Base-by-base conservation (phyloP, 177 flowering plant species). In the Vitis hybrid region DNA sequence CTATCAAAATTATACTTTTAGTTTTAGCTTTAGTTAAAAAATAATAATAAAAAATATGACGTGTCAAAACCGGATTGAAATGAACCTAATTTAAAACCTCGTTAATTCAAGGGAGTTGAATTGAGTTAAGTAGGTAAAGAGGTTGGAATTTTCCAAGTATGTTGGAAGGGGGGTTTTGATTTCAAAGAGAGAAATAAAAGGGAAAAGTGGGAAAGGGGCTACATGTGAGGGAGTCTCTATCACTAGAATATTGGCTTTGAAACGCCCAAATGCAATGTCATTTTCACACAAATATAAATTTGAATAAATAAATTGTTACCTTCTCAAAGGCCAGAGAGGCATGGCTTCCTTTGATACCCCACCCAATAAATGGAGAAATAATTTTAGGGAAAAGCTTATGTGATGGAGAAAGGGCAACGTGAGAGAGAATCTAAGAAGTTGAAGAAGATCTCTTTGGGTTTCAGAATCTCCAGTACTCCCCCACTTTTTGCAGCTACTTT, bases 381-480 rank as follows among this genome's bases (percentile, higher is more conserved):
- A 33, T 10, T 55, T 11, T 33, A 73, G 51, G 62, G 59, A 33
- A 55, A 68, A 73, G 16, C 2, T 12, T 39, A 55, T 18, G 31
- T 48, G 76, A 72, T 52, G 9, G 71, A 51, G 74, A 70, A 13
- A 11, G 45, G 6, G 33, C 48, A 12, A 39, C 19, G n/a, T 5
- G 39, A 61, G 63, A 48, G 63, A 48, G 11, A 68, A 39, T 48
- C 20, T 13, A 2, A 66, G 73, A 65, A 65, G 72, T 67, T 65
- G 19, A 11, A 22, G 70, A 55, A 70, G 76, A 72, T 72, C 66
- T 72, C 70, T 57, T 55, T 64, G 57, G 55, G 29, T 61, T 73
- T 62, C 29, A 49, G 67, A 67, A 72, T 76, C 68, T 74, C 8
- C 58, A 13, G 56, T 58, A 26, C 29, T 26, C 29, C 29, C 29